phyloP scores from a whole-genome alignment of 495 filamentous ascomycete species.

The Podospora didyma region DNA sequence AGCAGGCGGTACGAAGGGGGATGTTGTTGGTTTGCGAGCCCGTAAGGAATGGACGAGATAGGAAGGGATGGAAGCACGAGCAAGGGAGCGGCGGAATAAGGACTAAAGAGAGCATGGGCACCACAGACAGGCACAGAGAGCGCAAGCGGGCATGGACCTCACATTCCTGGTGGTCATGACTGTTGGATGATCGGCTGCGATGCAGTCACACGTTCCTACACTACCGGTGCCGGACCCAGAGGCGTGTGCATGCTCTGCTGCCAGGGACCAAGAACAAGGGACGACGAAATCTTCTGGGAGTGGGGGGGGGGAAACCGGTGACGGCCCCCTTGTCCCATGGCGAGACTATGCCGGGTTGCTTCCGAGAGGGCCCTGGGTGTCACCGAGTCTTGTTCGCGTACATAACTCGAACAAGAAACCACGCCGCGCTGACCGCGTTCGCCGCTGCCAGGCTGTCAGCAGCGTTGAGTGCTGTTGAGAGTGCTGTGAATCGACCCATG shows the following conservation, averaged over 20 bases:
- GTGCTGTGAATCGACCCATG: too few species aligned
- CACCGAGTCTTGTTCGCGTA: background rate
- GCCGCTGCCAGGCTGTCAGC: background rate
- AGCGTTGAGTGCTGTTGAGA: background rate
- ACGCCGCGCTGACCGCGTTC: background rate
- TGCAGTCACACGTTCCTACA: background rate
- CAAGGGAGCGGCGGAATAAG: slow-evolving; percentile 3
- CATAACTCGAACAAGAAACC: background rate
- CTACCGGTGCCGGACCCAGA: background rate
- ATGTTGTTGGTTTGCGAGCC: background rate
- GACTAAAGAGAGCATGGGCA: slow-evolving; percentile 7
- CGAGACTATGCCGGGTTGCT: slow-evolving; percentile 2
- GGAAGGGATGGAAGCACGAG: background rate
- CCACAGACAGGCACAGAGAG: slow-evolving; percentile 1
- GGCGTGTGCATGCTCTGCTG: background rate
- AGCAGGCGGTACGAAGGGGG: slow-evolving; percentile 23
- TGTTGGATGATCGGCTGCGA: slow-evolving; percentile 3
- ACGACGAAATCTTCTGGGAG: background rate
- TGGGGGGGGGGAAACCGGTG: background rate
- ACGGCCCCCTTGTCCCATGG: background rate
- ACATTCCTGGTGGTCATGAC: slow-evolving; percentile 11
- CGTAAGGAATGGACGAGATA: slow-evolving; percentile 6
- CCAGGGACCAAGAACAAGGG: background rate
- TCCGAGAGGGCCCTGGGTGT: background rate
- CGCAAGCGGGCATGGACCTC: slow-evolving; percentile 10